These are phyloP conservation scores for Fusarium cicatricum DNA, from an alignment of 2,329 filamentous ascomycete genomes.

Conservation along the genomic window DNA sequence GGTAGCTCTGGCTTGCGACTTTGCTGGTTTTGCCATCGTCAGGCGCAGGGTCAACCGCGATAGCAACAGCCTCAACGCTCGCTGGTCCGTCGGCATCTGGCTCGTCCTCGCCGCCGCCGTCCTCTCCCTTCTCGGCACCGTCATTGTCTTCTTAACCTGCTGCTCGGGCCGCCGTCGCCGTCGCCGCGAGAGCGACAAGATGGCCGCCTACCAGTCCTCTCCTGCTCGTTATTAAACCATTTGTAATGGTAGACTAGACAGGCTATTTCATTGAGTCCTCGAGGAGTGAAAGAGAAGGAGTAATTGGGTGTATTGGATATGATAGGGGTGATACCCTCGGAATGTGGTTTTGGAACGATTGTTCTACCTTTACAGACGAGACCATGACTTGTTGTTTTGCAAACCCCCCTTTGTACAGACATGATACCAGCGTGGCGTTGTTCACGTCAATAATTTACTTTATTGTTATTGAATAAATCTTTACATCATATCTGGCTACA, in stretches of 20 bases:
- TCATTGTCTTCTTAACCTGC: slow-evolving; percentile 69
- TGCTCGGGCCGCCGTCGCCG: slow-evolving; percentile 58
- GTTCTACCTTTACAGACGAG: slow-evolving; percentile 20
- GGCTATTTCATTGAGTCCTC: background rate
- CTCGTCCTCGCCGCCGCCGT: slow-evolving; percentile 64
- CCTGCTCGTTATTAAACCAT: slow-evolving; percentile 26
- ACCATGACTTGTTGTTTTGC: slow-evolving; percentile 18
- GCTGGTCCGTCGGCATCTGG: slow-evolving; percentile 66
- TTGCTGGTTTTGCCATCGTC: slow-evolving; percentile 64
- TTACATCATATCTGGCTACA: background rate
- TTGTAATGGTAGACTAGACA: background rate
- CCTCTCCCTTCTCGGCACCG: slow-evolving; percentile 61
- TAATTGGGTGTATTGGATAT: slow-evolving; percentile 25
- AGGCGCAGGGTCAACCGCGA: slow-evolving; percentile 61
- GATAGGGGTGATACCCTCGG: background rate
- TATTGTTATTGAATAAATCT: slow-evolving; percentile 8
- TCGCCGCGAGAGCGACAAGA: slow-evolving; percentile 39
- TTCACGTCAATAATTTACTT: background rate
- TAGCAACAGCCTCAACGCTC: slow-evolving; percentile 51
- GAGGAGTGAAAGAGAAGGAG: background rate
- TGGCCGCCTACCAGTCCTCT: slow-evolving; percentile 36
- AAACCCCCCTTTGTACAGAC: slow-evolving; percentile 8
- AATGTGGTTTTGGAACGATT: background rate
- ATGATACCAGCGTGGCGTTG: slow-evolving; percentile 8
- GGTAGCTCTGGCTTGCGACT: slow-evolving; percentile 63